Evolutionary conservation across 148 eudicot species (phyloP).

Genomic region (Bassia scoparia): DNA sequence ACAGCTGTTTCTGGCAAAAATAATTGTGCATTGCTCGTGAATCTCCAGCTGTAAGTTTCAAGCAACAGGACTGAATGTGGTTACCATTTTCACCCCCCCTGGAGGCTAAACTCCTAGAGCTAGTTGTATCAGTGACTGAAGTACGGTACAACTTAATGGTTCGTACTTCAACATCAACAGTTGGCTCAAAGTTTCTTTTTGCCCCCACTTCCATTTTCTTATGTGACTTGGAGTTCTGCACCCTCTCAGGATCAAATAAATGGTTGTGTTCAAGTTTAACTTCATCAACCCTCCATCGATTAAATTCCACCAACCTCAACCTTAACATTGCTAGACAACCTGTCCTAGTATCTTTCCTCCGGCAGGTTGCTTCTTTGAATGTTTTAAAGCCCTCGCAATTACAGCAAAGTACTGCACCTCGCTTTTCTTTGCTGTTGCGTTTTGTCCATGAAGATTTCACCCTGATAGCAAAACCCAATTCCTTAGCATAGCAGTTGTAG

Average conservation of each 20-base stretch:
- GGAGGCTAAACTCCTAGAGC: conserved; percentile 36
- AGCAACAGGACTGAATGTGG: conserved; percentile 32
- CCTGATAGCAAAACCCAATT: conserved; percentile 66
- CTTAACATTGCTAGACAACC: conserved; percentile 88
- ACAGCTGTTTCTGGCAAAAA: conserved; percentile 54
- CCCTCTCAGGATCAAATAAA: conserved; percentile 68
- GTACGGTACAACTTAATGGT: conserved; percentile 74
- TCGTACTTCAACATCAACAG: conserved; percentile 57
- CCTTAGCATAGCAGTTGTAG: conserved; percentile 65
- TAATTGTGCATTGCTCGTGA: conserved; percentile 41
- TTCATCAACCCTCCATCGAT: conserved; percentile 80
- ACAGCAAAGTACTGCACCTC: conserved; percentile 80
- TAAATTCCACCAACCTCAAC: conserved; percentile 60
- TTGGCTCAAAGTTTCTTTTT: conserved; percentile 54
- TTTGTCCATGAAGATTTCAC: conserved; percentile 88
- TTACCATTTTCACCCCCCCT: conserved; percentile 34
- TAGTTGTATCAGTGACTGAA: conserved; percentile 38
- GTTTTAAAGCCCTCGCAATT: conserved; percentile 85
- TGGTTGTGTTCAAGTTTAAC: conserved; percentile 86
- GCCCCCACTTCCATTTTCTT: conserved; percentile 54
- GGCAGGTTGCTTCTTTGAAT: conserved; percentile 51
- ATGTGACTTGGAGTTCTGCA: conserved; percentile 67
- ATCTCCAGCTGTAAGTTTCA: conserved; percentile 54
- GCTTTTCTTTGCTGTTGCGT: conserved; percentile 73
- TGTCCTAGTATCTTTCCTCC: conserved; percentile 85